phyloP scores from a whole-genome alignment of 2,329 filamentous ascomycete genomes.

The Fusarium protoensiforme region DNA sequence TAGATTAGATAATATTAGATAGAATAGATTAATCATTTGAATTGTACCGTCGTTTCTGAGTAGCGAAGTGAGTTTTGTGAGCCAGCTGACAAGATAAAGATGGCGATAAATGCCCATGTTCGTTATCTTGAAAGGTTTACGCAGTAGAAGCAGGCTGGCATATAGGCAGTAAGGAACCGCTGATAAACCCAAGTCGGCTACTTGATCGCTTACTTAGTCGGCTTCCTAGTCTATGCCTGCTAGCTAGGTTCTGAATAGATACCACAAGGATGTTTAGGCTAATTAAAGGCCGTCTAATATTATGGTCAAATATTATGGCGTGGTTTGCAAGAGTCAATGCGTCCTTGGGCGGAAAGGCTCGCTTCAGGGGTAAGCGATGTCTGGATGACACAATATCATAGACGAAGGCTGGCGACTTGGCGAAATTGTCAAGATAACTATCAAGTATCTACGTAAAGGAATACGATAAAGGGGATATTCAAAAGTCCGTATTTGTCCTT shows the following conservation, averaged over 20 bases:
- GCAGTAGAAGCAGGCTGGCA: not conserved
- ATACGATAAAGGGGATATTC: not conserved
- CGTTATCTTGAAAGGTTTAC: not conserved
- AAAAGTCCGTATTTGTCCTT: not conserved
- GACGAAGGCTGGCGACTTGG: not conserved
- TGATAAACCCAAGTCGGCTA: not conserved
- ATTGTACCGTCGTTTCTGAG: not conserved
- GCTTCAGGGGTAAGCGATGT: not conserved
- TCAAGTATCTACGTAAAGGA: not conserved
- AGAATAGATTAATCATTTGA: not conserved
- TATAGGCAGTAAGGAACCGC: not conserved
- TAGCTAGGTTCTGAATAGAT: not conserved
- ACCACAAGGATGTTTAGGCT: not conserved
- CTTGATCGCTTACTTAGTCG: not conserved
- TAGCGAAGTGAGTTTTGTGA: not conserved
- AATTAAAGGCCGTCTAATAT: not conserved
- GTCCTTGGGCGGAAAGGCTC: not conserved
- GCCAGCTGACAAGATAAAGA: not conserved
- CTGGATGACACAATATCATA: not conserved
- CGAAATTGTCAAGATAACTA: not conserved
- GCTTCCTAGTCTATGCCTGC: not conserved
- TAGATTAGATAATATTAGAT: not conserved
- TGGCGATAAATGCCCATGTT: not conserved
- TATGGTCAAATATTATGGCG: not conserved
- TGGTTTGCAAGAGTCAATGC: not conserved